These are phyloP conservation scores for Sporisorium scitamineum DNA, from an alignment of 1,284 basidiomycete species.

Conservation along the genomic window DNA sequence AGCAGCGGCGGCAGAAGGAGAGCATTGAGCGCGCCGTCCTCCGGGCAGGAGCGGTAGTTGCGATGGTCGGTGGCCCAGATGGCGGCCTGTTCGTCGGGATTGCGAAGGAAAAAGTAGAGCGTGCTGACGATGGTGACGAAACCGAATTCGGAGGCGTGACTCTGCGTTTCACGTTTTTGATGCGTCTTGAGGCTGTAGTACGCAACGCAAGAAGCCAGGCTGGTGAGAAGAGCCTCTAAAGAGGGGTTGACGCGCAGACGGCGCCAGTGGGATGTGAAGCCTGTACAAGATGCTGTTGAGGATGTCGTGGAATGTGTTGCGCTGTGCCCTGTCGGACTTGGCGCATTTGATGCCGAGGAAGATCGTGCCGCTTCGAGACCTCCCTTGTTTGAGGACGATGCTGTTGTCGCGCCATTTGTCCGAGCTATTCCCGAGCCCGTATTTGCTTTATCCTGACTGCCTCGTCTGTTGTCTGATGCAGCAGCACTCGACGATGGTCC, in stretches of 20 bases:
- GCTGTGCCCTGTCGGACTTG: conserved; percentile 3
- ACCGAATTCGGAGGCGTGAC: conserved; percentile 50
- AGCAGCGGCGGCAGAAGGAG: conserved; percentile 57
- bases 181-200: conserved; percentile 43
- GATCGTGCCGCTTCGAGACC: conserved; percentile 21
- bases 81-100: conserved; percentile 42
- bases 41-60: conserved; percentile 54
- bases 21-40: conserved; percentile 59
- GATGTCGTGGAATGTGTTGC: background rate
- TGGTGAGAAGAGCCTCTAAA: conserved; percentile 43
- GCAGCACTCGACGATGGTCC: background rate
- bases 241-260: conserved; percentile 38
- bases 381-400: conserved; percentile 7
- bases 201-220: conserved; percentile 33
- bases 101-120: conserved; percentile 51
- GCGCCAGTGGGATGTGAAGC: conserved; percentile 15
- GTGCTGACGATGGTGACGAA: conserved; percentile 40
- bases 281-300: background rate
- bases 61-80: conserved; percentile 63
- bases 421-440: background rate
- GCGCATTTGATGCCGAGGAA: conserved; percentile 21
- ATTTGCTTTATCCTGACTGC: conserved; percentile 9
- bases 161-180: conserved; percentile 32
- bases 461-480: conserved; percentile 7
- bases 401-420: conserved; percentile 2